A percentile compares a stretch with the other conserved stretches of the same genome.
phyloP scores from a whole-genome alignment of 768 basidiomycete species.

The Goffeauzyma gilvescens region DNA sequence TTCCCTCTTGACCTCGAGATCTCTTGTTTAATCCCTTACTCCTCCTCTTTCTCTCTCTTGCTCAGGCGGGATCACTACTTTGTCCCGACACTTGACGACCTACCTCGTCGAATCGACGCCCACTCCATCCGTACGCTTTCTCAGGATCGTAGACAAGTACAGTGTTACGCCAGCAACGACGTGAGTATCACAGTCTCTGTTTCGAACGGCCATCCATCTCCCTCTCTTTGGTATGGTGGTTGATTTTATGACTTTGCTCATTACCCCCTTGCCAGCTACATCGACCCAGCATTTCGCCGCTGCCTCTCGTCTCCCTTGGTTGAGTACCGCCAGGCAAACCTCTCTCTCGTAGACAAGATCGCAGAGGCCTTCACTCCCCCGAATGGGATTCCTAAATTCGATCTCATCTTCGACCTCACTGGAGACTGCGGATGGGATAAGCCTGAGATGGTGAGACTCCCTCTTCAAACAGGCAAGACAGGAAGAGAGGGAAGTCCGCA shows the following conservation, averaged over 20 bases:
- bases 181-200: slow-evolving; percentile 1
- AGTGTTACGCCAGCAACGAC: slow-evolving; percentile 27
- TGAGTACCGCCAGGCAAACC: slow-evolving; percentile 27
- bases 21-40: too few species aligned
- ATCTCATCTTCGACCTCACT: slow-evolving; percentile 27
- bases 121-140: neutral
- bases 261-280: slow-evolving; percentile 7
- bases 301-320: slow-evolving; percentile 12
- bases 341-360: slow-evolving; percentile 13
- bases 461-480: slow-evolving; percentile 24
- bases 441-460: slow-evolving; percentile 14
- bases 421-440: slow-evolving; percentile 2
- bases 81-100: slow-evolving; percentile 1
- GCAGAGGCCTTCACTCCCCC: slow-evolving; percentile 18
- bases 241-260: neutral
- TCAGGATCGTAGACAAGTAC: slow-evolving; percentile 19
- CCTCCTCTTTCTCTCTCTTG: too few species aligned
- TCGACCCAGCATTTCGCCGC: slow-evolving; percentile 19
- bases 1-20: too few species aligned
- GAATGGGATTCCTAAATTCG: slow-evolving; percentile 10
- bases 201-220: neutral
- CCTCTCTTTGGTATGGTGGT: neutral
- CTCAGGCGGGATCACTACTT: slow-evolving; percentile 6
- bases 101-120: neutral
- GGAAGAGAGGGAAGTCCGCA: slow-evolving; percentile 16